A percentile compares a stretch with the other conserved stretches of the same genome.
phyloP scores from a whole-genome alignment of 345 rosid genomes.

The Eucalyptus tenuipes region DNA sequence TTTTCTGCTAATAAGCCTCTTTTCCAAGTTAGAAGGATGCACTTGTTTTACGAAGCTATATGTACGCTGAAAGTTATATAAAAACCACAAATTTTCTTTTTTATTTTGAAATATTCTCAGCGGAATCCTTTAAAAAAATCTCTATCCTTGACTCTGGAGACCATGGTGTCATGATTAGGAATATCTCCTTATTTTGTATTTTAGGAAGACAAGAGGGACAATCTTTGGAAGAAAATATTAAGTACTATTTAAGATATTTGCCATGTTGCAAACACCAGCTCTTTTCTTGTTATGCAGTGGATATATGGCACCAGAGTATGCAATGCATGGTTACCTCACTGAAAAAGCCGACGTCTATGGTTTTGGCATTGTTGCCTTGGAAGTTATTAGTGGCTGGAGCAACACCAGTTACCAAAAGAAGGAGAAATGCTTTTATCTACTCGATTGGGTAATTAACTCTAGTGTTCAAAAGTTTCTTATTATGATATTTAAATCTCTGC shows the following conservation, averaged over 20 bases:
- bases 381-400: neutral
- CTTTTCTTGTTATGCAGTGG: neutral
- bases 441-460: neutral
- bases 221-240: neutral
- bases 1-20: neutral
- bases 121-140: neutral
- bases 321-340: neutral
- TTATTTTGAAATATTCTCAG: neutral
- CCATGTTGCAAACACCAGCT: neutral
- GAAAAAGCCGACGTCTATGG: neutral
- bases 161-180: neutral
- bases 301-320: constrained; percentile 1
- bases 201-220: neutral
- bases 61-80: neutral
- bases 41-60: neutral
- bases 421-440: neutral
- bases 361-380: neutral
- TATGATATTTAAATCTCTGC: neutral
- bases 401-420: neutral
- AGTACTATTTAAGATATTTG: neutral
- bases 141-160: neutral
- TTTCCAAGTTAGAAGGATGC: neutral
- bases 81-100: neutral
- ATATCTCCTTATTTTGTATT: neutral
- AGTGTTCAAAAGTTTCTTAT: neutral